These are phyloP conservation scores for Termitomyces bulborhizus DNA, from an alignment of 768 basidiomycete genomes.

Conservation along the genomic window DNA sequence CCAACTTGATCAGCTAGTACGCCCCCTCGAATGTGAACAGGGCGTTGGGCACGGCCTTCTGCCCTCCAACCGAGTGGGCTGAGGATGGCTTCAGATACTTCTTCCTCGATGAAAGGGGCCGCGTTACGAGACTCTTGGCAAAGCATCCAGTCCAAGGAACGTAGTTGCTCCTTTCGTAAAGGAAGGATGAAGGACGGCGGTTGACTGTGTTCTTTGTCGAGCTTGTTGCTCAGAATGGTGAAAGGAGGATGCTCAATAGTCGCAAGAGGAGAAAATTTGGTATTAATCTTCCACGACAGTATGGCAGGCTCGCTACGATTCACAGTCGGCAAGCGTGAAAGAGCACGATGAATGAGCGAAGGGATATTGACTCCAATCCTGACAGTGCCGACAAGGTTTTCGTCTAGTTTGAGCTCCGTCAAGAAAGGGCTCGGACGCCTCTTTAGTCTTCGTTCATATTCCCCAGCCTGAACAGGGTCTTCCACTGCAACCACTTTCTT, in stretches of 20 bases:
- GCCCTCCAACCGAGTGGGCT: slow-evolving; percentile 89
- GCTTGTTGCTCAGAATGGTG: slow-evolving; percentile 66
- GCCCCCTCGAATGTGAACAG: slow-evolving; percentile 74
- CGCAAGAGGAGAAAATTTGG: slow-evolving; percentile 65
- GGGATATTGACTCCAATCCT: slow-evolving; percentile 85
- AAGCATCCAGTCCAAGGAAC: slow-evolving; percentile 92
- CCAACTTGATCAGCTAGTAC: slow-evolving; percentile 96
- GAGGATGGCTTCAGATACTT: slow-evolving; percentile 86
- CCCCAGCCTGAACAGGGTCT: slow-evolving; percentile 79
- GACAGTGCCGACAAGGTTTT: slow-evolving; percentile 59
- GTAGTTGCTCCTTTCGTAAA: slow-evolving; percentile 80
- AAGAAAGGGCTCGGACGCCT: slow-evolving; percentile 81
- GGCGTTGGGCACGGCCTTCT: slow-evolving; percentile 83
- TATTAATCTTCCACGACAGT: slow-evolving; percentile 78
- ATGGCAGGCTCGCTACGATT: slow-evolving; percentile 40
- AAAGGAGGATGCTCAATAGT: slow-evolving; percentile 59
- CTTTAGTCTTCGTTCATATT: slow-evolving; percentile 86
- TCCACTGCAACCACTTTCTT: slow-evolving; percentile 70
- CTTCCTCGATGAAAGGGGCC: slow-evolving; percentile 84
- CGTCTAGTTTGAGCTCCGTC: slow-evolving; percentile 69
- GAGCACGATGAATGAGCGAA: slow-evolving; percentile 81
- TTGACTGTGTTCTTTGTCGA: slow-evolving; percentile 63
- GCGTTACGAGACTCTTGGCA: slow-evolving; percentile 60
- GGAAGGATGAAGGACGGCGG: slow-evolving; percentile 73
- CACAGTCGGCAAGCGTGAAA: slow-evolving; percentile 66